Conservation (phyloP, 1,284 basidiomycete species). For the Irpex sp. region DNA sequence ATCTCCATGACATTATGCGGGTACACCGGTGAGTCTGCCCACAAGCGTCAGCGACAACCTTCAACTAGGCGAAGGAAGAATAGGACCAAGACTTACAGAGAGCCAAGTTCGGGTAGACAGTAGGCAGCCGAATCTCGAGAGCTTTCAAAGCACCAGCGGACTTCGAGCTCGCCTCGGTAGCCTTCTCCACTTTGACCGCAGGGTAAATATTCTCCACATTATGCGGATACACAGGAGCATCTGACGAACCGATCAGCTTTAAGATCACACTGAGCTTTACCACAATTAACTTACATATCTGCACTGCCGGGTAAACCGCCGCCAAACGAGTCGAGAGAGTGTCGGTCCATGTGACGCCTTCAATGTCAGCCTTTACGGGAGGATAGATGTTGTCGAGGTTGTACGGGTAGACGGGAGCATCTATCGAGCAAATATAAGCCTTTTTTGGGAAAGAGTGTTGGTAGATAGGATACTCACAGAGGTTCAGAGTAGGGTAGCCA, state of each 20-base stretch:
- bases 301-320: slow-evolving; percentile 7
- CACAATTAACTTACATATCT: slow-evolving; percentile 11
- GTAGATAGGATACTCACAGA: slow-evolving; percentile 11
- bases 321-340: background rate
- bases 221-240: slow-evolving; percentile 10
- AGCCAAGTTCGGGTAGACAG: background rate
- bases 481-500: slow-evolving; percentile 9
- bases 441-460: background rate
- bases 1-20: slow-evolving; percentile 10
- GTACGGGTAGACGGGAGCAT: slow-evolving; percentile 26
- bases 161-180: background rate
- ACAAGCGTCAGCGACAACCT: background rate
- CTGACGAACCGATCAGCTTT: background rate
- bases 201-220: slow-evolving; percentile 10
- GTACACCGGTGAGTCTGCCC: slow-evolving; percentile 3
- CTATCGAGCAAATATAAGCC: slow-evolving; percentile 14
- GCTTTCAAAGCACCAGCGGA: background rate
- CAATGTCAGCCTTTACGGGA: background rate
- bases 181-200: background rate
- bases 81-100: background rate
- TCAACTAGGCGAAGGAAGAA: background rate
- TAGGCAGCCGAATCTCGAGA: background rate
- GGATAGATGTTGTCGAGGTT: slow-evolving; percentile 15
- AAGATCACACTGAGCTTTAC: background rate
- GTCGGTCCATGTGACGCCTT: background rate